These are phyloP conservation scores for Brassica balearica DNA, from an alignment of 441 rosid species.

Conservation along the genomic window DNA sequence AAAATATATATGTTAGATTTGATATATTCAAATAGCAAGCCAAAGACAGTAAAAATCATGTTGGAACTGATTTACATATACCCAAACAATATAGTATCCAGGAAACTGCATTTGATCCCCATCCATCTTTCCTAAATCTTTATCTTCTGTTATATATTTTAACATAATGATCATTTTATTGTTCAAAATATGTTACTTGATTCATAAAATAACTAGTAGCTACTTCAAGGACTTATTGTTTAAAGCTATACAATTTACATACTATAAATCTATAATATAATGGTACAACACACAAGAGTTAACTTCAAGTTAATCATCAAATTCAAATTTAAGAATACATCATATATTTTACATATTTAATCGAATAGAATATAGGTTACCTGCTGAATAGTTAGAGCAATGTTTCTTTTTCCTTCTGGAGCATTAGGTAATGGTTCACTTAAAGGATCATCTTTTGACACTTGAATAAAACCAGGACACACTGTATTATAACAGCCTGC, in stretches of 20 bases:
- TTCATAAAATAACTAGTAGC: not conserved
- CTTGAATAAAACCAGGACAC: not conserved
- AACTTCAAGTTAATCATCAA: not conserved
- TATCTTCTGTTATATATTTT: not conserved
- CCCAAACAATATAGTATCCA: not conserved
- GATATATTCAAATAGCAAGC: not conserved
- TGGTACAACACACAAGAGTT: not conserved
- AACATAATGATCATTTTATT: not conserved
- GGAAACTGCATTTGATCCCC: not conserved
- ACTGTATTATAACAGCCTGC: not conserved
- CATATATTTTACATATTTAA: not conserved
- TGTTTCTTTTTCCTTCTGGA: not conserved
- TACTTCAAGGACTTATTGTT: not conserved
- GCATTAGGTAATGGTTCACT: not conserved
- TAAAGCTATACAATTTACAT: not conserved
- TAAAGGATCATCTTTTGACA: not conserved
- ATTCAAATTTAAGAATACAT: not conserved
- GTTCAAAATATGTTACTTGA: not conserved
- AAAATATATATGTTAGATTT: not conserved
- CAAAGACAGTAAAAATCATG: not conserved
- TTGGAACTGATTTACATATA: not conserved
- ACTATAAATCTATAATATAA: not conserved
- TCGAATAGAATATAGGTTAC: not conserved
- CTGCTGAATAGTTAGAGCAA: not conserved
- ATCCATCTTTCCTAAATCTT: not conserved